phyloP scores from a whole-genome alignment of 2,329 filamentous ascomycete genomes.

The Cladosporium sp. region DNA sequence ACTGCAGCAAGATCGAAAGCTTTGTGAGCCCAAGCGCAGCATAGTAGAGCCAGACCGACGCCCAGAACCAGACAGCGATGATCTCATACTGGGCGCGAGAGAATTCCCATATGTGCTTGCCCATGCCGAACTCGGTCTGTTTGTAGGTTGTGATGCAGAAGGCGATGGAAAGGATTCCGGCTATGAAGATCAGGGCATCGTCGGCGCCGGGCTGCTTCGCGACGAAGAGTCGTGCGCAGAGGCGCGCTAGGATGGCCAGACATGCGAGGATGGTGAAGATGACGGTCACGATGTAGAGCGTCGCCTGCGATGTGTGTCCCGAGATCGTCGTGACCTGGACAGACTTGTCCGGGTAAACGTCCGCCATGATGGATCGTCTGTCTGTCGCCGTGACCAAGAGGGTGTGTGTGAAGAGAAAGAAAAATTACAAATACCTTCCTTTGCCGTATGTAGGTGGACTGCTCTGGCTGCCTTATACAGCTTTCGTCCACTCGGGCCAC shows the following conservation, averaged over 20 bases:
- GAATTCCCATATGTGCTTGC: constrained; percentile 9
- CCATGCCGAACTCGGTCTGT: constrained; percentile 10
- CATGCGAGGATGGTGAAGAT: constrained; percentile 10
- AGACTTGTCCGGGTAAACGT: background rate
- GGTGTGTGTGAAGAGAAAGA: no score
- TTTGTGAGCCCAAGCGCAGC: constrained; percentile 38
- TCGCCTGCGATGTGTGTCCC: constrained; percentile 1
- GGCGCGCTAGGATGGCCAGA: constrained; percentile 1
- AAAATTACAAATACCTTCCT: background rate
- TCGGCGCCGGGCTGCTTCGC: constrained; percentile 6
- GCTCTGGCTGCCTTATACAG: no score
- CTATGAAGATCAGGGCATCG: constrained; percentile 4
- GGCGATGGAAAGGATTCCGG: constrained; percentile 4
- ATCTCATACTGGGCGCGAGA: constrained; percentile 2
- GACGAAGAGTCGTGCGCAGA: constrained; percentile 1
- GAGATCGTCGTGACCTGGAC: constrained; percentile 6
- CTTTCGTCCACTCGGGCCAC: no score
- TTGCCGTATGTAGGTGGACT: no score
- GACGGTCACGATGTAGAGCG: constrained; percentile 4
- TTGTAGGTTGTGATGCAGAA: constrained; percentile 13
- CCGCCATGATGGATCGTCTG: background rate
- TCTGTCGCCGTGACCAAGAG: background rate
- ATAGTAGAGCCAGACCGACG: constrained; percentile 39
- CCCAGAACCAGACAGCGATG: constrained; percentile 16
- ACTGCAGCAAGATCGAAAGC: constrained; percentile 46